Conservation (phyloP, 202 grass and related monocot genomes). For the Digitaria exilis region DNA sequence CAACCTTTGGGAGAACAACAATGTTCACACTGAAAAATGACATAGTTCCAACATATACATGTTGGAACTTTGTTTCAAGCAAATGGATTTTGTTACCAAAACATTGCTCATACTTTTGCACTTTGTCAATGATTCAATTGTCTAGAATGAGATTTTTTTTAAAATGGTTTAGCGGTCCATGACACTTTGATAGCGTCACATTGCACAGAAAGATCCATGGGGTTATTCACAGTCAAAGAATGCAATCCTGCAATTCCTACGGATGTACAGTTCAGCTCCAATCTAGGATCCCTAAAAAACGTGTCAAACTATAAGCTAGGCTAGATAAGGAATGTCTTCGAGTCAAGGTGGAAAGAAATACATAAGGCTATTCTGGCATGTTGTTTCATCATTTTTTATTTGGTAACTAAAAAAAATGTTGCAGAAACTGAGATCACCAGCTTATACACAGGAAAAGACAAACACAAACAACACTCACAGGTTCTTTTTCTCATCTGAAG, state of each 20-base stretch:
- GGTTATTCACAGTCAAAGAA: background rate
- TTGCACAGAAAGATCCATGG: constrained; percentile 13
- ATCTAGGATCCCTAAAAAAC: constrained; percentile 15
- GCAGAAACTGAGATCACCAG: constrained; percentile 23
- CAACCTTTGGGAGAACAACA: background rate
- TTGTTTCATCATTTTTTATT: constrained; percentile 14
- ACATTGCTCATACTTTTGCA: background rate
- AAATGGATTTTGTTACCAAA: background rate
- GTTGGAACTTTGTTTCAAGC: background rate
- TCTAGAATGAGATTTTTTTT: constrained; percentile 14
- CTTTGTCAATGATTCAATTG: background rate
- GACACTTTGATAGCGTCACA: background rate
- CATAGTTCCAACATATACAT: too few relatives aligned
- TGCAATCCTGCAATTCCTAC: background rate
- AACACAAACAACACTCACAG: constrained; percentile 59
- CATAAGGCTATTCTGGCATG: constrained; percentile 7
- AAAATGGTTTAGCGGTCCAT: background rate
- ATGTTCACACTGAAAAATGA: background rate
- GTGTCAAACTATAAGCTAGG: constrained; percentile 20
- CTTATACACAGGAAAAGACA: constrained; percentile 26
- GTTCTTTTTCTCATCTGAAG: constrained; percentile 58
- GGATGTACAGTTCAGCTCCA: constrained; percentile 14
- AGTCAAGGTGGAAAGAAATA: constrained; percentile 34
- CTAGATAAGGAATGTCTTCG: constrained; percentile 7
- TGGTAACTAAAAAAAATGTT: background rate